Base-by-base conservation (phyloP, 345 rosid species). In the Carallia pectinifolia region DNA sequence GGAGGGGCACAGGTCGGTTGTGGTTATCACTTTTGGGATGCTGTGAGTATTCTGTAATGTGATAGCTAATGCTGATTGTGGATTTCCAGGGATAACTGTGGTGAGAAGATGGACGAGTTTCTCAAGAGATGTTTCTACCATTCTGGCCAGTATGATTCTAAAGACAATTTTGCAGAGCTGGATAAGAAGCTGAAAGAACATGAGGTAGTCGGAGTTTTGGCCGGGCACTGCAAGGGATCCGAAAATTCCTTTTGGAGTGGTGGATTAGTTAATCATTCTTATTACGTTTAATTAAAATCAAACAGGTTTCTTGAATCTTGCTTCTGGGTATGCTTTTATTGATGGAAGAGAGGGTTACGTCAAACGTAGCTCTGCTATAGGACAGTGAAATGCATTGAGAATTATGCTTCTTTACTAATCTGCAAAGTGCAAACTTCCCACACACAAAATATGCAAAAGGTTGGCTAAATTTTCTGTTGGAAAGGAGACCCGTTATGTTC, bases 61-160 rank as follows among this genome's bases (percentile, higher is more conserved):
- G 62, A 74, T 62, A 71, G 12, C 40, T 33, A 44, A 58, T 68
- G 71, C 70, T 62, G 68, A 77, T 59, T 82, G 31, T 71, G 68
- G 60, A 59, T 54, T 76, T 77, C 59, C 88, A 92, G 99, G 84
- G 98, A 81, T 77, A 95, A 95, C 67, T 95, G 99, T 77, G 81
- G 73, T 71, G 93, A 89, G 80, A 95, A 90, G 84, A 95, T 95
- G 92, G 99, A 95, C 1, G 86, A 90, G 53, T 95, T 95, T 85
- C 99, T 95, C 61, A 72, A 85, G 67, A 88, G 99, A 83, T 95
- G 99, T 81, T 92, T 89, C 87, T 95, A 95, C 76, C 94, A 92
- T 77, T 82, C 99, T 74, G 99, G 99, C 66, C 99, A 95, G 76
- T 95, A 95, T 71, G 96, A 92, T 82, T 92, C 97, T 16, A 83